Evolutionary conservation across 371 early-diverging fungal species (phyloP), one percentile per base, ranked within the genome.

Genomic region (Choanephora cucurbitarum): DNA sequence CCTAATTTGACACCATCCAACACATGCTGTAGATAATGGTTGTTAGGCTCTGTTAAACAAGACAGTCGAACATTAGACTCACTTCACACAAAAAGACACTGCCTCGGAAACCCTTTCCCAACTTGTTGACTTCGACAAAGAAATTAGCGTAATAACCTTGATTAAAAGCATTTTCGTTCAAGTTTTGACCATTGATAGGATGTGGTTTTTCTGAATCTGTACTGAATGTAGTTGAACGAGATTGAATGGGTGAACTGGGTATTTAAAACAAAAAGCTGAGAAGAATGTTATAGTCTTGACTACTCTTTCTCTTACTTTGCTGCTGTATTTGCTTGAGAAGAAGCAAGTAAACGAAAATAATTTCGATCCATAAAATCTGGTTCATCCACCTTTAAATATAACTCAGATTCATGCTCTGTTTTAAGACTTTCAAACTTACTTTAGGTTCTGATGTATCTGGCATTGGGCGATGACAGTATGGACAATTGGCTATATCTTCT

Each of bases 111-210:
- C 98, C 98, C 49, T 91, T 80, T 11, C 98, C 98, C 1, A 98
- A 75, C 61, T 91, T 91, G 44, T 78, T 80, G 52, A 82, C 75
- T 61, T 97, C 95, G 3, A 87, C 79, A 67, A 98, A 98, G 67
- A 98, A 98, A 7, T 91, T 85, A n/a, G 85, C 81, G 63, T 98
- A 98, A 64, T 98, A 98, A 0, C 97, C 97, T 60, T 92, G 88
- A 58, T 92, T 92, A 51, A 92, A 88, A 5, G 87, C 83, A 51
- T 79, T 75, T 21, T 69, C 72, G 23, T 73, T 73, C 19, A 79
- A 32, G 44, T 65, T 24, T 13, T 61, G 57, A 7, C 43, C 17
- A 19, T 47, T 15, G 18, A 52, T n/a, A 5, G 43, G 23, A n/a
- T 34, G 44, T 21, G 18, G 57, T 1, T 13, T 32, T 5, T 34